These are phyloP conservation scores for Penicillium odoratum DNA, from an alignment of 495 filamentous ascomycete species.

Conservation along the genomic window DNA sequence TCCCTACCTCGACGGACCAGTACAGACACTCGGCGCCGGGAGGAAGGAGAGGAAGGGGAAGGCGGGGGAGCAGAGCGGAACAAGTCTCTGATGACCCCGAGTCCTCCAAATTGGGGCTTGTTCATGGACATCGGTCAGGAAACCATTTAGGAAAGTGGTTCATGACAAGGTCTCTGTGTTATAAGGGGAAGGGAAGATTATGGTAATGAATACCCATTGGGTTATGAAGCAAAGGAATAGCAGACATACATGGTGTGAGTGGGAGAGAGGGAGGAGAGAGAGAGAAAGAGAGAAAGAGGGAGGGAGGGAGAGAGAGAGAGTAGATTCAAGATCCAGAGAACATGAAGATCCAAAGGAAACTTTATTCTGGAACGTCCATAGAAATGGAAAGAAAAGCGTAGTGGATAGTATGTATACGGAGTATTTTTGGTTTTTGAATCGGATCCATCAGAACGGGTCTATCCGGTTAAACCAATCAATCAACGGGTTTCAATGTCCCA, in stretches of 20 bases:
- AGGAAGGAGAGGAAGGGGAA: slow-evolving; percentile 30
- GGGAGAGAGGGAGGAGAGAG: slow-evolving; percentile 3
- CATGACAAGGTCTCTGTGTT: slow-evolving; percentile 21
- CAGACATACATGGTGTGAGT: slow-evolving; percentile 33
- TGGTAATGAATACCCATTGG: slow-evolving; percentile 24
- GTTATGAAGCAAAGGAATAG: slow-evolving; percentile 21
- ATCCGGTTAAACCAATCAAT: slow-evolving; percentile 31
- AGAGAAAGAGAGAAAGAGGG: neutral
- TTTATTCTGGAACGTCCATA: slow-evolving; percentile 32
- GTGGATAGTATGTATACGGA: slow-evolving; percentile 26
- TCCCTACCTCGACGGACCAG: slow-evolving; percentile 44
- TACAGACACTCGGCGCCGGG: slow-evolving; percentile 35
- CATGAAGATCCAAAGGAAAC: slow-evolving; percentile 12
- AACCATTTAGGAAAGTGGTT: slow-evolving; percentile 27
- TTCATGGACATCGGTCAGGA: slow-evolving; percentile 44
- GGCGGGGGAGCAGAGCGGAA: slow-evolving; percentile 38
- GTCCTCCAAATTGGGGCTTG: slow-evolving; percentile 39
- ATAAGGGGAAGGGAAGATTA: slow-evolving; percentile 6
- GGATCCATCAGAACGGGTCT: slow-evolving; percentile 36
- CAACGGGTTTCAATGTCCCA: slow-evolving; percentile 14
- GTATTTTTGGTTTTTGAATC: slow-evolving; percentile 27
- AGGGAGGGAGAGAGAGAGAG: slow-evolving; percentile 10
- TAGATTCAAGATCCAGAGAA: slow-evolving; percentile 13
- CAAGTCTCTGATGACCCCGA: slow-evolving; percentile 37
- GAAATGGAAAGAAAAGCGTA: slow-evolving; percentile 20